Conservation (phyloP, 345 rosid genomes). For the Syzygium jambos region DNA sequence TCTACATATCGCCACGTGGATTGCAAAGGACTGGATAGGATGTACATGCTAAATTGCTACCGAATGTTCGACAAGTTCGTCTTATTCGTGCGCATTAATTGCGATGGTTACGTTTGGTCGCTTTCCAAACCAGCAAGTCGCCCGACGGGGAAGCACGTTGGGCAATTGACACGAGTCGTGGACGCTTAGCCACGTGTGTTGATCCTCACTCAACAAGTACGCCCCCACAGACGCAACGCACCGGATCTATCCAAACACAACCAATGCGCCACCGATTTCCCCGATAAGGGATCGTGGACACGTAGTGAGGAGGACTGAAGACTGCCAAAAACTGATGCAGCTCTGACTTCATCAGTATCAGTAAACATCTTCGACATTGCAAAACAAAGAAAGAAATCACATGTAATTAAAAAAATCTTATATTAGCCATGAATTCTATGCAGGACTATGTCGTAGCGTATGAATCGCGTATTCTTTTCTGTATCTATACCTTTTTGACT, state of each 20-base stretch:
- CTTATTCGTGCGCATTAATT: not conserved
- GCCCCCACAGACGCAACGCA: not conserved
- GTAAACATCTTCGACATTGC: not conserved
- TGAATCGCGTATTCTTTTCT: not conserved
- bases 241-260: not conserved
- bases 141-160: not conserved
- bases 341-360: not conserved
- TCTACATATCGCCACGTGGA: too few species aligned
- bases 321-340: not conserved
- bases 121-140: not conserved
- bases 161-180: not conserved
- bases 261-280: not conserved
- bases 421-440: not conserved
- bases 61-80: not conserved
- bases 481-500: not conserved
- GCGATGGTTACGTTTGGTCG: not conserved
- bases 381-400: not conserved
- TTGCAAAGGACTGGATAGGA: too few species aligned
- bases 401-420: not conserved
- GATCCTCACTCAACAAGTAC: not conserved
- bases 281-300: not conserved
- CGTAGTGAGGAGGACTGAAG: not conserved
- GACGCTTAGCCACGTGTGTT: not conserved
- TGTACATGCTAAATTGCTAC: not conserved
- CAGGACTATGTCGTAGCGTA: not conserved